These are phyloP conservation scores for Abrus precatorius DNA, from an alignment of 306 rosid species.

Conservation along the genomic window DNA sequence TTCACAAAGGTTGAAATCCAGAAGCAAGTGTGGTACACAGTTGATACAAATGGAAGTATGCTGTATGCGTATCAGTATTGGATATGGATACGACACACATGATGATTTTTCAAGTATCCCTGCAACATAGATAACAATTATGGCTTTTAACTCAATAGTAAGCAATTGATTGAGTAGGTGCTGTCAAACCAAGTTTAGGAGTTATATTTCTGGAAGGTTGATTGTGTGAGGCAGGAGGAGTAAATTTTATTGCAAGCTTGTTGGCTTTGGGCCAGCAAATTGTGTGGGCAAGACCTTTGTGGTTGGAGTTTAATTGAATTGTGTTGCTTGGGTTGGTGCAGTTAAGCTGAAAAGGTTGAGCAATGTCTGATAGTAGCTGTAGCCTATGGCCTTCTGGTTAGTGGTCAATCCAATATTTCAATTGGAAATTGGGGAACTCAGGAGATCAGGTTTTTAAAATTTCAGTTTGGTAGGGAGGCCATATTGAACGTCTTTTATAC, in stretches of 20 bases:
- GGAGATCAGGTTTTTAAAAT: constrained; percentile 7
- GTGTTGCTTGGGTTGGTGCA: background rate
- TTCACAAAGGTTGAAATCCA: too few relatives aligned
- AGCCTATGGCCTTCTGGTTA: constrained; percentile 9
- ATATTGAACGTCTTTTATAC: constrained; percentile 1
- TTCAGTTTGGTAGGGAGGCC: constrained; percentile 25
- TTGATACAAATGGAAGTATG: too few relatives aligned
- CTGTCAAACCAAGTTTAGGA: background rate
- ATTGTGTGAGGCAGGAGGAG: background rate
- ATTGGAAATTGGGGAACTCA: constrained; percentile 30
- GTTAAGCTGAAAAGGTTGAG: constrained; percentile 1
- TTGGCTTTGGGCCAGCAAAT: constrained; percentile 15
- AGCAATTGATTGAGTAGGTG: constrained; percentile 11
- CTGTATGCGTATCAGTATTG: too few relatives aligned
- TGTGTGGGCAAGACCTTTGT: background rate
- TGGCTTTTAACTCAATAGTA: background rate
- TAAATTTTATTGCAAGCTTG: background rate
- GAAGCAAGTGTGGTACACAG: too few relatives aligned
- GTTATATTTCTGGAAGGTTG: background rate
- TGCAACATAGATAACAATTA: too few relatives aligned
- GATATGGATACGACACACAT: too few relatives aligned
- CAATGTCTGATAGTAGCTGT: background rate
- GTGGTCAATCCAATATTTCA: constrained; percentile 27
- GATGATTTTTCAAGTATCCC: too few relatives aligned
- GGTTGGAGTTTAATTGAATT: constrained; percentile 4